Base-by-base conservation (phyloP, 78 protist species). In the Dictyostelium purpureum region DNA sequence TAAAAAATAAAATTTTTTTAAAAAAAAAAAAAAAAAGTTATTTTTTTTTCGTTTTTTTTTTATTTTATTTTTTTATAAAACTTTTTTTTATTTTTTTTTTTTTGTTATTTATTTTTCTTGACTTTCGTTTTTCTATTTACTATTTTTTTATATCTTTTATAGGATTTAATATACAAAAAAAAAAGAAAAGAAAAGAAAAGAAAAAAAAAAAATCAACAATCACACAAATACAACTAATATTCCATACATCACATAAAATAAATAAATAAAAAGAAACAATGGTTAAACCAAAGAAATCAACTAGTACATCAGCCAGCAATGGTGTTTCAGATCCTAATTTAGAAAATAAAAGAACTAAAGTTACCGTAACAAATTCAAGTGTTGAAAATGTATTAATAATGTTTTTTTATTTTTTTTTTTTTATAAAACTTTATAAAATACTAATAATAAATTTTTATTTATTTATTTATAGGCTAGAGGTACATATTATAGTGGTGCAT, bases 261-360 rank as follows among this genome's bases (percentile, higher is more conserved):
- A 61, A 7, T 16, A 61, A 61, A 33, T 12, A 63, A 63, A 77
- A 77, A 57, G 85, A n/a, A n/a, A n/a, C n/a, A n/a, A n/a, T n/a
- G n/a, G n/a, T n/a, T n/a, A n/a, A n/a, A n/a, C 40, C 70, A 57
- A 57, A 77, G 1, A 57, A 57, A 52, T 52, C 69, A 35, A 40
- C 37, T 40, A 19, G 3, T 18, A n/a, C n/a, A n/a, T 69, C 28
- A 69, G 35, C 76, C 35, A 61, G 14, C 6, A 77, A 85, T 26
- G 82, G 82, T 12, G 1, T 85, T 19, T 66, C 92, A 28, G 82
- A 85, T 59, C 31, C 51, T 43, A 49, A 56, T 28, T 47, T 85
- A 43, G 92, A 85, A 77, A 73, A 85, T 73, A 65, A 85, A 85
- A 85, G 92, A 85, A 85, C 92, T 21, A 85, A 66, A 85, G 92